Evolutionary conservation across 2,329 filamentous ascomycete genomes (phyloP).

Genomic region (Alternaria conjuncta): DNA sequence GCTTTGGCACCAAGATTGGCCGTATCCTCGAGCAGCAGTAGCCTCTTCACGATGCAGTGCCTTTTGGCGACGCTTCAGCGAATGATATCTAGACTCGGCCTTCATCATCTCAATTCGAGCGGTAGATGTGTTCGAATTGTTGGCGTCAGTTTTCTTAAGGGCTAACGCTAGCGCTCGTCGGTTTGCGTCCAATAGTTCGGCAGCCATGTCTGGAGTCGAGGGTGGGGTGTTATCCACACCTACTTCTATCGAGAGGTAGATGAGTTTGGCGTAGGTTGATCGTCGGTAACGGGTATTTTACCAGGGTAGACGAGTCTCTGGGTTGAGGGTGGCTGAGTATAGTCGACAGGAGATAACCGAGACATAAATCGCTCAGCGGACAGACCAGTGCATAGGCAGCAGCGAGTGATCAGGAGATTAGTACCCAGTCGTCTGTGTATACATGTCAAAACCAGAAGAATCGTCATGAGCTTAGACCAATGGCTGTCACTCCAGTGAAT

Average conservation of each 20-base stretch:
- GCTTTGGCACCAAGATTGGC: not conserved
- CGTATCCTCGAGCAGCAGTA: not conserved
- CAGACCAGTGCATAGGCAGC: not conserved
- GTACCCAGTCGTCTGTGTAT: not conserved
- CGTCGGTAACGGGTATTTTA: not conserved
- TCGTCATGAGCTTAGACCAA: not conserved
- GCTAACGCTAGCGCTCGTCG: not conserved
- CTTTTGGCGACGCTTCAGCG: not conserved
- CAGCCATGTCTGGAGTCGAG: not conserved
- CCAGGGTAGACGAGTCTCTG: not conserved
- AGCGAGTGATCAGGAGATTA: not conserved
- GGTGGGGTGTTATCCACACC: not conserved
- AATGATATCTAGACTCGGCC: not conserved
- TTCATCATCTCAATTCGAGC: not conserved
- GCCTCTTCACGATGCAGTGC: not conserved
- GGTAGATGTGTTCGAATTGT: not conserved
- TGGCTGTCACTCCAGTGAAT: not conserved
- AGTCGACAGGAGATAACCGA: not conserved
- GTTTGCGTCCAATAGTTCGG: not conserved
- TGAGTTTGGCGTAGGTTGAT: not conserved
- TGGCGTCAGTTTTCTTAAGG: not conserved
- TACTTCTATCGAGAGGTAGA: not conserved
- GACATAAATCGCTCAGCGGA: not conserved
- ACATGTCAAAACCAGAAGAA: not conserved
- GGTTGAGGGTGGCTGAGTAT: not conserved